These are phyloP conservation scores for Gracilariopsis chorda DNA, from an alignment of 23 red algal species.

Conservation along the genomic window DNA sequence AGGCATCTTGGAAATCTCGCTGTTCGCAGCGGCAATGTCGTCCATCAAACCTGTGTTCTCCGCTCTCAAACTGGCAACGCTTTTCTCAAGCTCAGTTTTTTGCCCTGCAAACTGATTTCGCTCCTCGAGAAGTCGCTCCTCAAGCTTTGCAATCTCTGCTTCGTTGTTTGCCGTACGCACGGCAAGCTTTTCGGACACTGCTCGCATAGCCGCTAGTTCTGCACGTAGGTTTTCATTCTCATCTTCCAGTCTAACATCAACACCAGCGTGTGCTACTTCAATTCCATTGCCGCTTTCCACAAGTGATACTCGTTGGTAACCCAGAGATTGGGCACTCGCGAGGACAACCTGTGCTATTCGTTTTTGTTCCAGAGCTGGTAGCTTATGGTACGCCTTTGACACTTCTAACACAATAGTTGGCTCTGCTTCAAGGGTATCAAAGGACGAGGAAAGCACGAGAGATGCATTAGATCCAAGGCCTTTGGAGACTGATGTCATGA, in stretches of 20 bases:
- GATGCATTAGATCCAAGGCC: background rate
- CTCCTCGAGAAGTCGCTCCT: slow-evolving; percentile 22
- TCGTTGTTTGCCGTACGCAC: slow-evolving; percentile 12
- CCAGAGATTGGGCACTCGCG: background rate
- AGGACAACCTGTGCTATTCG: background rate
- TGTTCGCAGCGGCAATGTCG: slow-evolving; percentile 39
- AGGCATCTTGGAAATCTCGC: slow-evolving; percentile 46
- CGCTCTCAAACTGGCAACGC: background rate
- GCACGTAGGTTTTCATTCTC: slow-evolving; percentile 35
- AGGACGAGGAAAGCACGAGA: slow-evolving; percentile 34
- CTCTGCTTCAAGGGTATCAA: slow-evolving; percentile 54
- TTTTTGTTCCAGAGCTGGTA: background rate
- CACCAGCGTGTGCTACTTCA: slow-evolving; percentile 38
- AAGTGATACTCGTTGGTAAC: slow-evolving; percentile 23
- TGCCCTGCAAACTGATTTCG: slow-evolving; percentile 39
- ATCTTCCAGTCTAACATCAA: slow-evolving; percentile 45
- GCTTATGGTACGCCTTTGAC: slow-evolving; percentile 11
- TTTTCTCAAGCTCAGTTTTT: background rate
- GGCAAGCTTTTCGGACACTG: slow-evolving; percentile 26
- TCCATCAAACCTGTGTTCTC: slow-evolving; percentile 31
- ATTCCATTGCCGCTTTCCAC: slow-evolving; percentile 41
- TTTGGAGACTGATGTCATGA: background rate
- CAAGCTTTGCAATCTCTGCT: slow-evolving; percentile 10
- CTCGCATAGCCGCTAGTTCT: slow-evolving; percentile 35
- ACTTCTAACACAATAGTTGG: slow-evolving; percentile 61